phyloP scores from a whole-genome alignment of 23 red algal species.

The Cyanidium caldarium region DNA sequence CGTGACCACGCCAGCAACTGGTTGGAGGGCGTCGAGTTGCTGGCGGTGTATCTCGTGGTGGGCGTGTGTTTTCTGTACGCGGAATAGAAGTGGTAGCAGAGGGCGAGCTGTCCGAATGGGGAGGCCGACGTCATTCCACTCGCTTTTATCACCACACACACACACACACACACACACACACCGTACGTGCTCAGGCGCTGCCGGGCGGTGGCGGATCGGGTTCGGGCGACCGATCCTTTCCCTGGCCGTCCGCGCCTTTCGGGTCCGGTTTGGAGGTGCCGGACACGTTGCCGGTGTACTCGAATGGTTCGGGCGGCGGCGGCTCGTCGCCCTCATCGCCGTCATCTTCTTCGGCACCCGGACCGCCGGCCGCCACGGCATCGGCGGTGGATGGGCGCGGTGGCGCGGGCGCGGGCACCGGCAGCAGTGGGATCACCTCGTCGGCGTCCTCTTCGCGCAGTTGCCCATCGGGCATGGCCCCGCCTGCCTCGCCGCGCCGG shows the following conservation, averaged over 20 bases:
- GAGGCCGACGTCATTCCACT: no score
- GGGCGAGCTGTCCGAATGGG: no score
- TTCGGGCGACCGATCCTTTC: no score
- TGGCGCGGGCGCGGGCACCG: not conserved
- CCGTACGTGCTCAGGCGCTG: no score
- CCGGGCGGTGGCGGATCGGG: no score
- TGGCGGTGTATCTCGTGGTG: conserved; percentile 54
- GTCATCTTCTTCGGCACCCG: not conserved
- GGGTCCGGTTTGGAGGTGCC: no score
- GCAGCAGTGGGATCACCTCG: not conserved
- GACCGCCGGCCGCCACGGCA: not conserved
- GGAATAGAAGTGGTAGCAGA: conserved; percentile 7
- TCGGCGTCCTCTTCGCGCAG: no score
- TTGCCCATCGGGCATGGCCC: not conserved
- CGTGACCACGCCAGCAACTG: conserved; percentile 69
- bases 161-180: no score
- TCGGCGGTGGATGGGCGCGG: not conserved
- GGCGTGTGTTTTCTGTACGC: conserved; percentile 57
- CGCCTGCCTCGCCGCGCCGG: not conserved
- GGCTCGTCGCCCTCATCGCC: not conserved
- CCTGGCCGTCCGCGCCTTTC: no score
- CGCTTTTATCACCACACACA: no score
- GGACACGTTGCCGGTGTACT: not conserved
- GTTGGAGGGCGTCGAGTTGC: conserved; percentile 75
- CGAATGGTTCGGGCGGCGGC: not conserved